A percentile compares a stretch with the other conserved stretches of the same genome.
Evolutionary conservation across 371 early-diverging fungal genomes (phyloP).

Genomic region (Lichtheimia hyalospora): DNA sequence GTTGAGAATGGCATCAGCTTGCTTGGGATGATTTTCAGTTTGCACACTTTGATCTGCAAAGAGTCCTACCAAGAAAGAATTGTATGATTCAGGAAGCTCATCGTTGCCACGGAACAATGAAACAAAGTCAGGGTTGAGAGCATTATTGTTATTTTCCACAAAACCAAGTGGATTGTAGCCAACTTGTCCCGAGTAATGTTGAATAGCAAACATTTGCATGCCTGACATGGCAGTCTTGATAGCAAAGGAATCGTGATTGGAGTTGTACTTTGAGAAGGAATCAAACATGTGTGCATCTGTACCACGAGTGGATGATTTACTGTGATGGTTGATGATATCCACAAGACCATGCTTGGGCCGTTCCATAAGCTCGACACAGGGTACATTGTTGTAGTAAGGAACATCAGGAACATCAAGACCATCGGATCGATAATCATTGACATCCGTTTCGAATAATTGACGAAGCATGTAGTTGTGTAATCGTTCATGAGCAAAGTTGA

Average conservation of each 20-base stretch:
- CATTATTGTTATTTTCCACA: constrained; percentile 69
- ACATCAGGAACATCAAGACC: constrained; percentile 54
- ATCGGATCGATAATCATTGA: constrained; percentile 51
- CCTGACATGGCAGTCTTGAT: constrained; percentile 38
- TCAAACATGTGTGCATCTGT: constrained; percentile 40
- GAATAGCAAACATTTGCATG: constrained; percentile 63
- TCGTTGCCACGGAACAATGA: constrained; percentile 58
- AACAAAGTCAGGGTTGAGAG: constrained; percentile 79
- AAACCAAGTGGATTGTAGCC: constrained; percentile 77
- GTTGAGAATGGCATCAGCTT: constrained; percentile 57
- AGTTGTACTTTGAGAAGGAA: constrained; percentile 41
- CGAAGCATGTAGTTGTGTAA: constrained; percentile 67
- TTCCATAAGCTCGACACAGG: constrained; percentile 53
- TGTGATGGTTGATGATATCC: constrained; percentile 56
- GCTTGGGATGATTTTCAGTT: constrained; percentile 64
- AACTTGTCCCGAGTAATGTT: constrained; percentile 80
- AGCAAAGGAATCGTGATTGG: constrained; percentile 47
- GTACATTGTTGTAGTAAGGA: constrained; percentile 51
- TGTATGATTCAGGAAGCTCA: constrained; percentile 54
- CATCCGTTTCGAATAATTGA: constrained; percentile 66
- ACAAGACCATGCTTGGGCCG: constrained; percentile 55
- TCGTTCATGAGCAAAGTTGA: constrained; percentile 87
- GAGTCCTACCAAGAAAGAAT: constrained; percentile 35
- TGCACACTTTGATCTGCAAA: constrained; percentile 44
- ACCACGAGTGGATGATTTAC: constrained; percentile 31